Conservation (phyloP, 306 rosid genomes). For the Clitoria ternatea region DNA sequence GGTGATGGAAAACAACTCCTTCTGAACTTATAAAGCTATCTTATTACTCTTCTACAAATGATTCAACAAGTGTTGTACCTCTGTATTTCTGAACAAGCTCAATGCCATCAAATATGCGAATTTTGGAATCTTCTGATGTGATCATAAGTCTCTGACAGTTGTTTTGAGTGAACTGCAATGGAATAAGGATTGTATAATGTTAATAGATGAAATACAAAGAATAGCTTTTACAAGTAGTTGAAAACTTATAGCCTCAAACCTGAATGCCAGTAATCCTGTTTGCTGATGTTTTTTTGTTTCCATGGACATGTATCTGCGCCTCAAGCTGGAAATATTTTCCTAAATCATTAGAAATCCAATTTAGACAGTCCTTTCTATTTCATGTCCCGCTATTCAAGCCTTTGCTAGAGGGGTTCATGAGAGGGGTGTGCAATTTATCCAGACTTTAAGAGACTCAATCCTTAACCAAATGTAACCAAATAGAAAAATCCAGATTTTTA, state of each 20-base stretch:
- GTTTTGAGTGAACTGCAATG: conserved; percentile 48
- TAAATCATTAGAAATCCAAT: conserved; percentile 28
- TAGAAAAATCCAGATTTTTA: no score
- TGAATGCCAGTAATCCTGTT: conserved; percentile 70
- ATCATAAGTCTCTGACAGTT: conserved; percentile 45
- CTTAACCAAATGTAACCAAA: no score
- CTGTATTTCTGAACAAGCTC: conserved; percentile 48
- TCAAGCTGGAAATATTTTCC: conserved; percentile 51
- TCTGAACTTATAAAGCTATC: background rate
- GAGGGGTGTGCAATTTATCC: no score
- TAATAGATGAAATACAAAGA: background rate
- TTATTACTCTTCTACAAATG: background rate
- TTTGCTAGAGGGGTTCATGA: background rate
- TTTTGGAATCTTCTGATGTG: conserved; percentile 69
- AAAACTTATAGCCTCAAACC: conserved; percentile 33
- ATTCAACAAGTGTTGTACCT: conserved; percentile 34
- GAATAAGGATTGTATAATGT: background rate
- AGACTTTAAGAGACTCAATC: no score
- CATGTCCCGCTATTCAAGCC: background rate
- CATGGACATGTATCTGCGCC: conserved; percentile 37
- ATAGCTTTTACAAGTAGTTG: background rate
- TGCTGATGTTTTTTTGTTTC: conserved; percentile 46
- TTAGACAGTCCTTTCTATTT: conserved; percentile 25
- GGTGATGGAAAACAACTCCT: background rate
- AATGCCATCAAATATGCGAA: conserved; percentile 53